phyloP scores from a whole-genome alignment of 495 filamentous ascomycete species.

The Trypethelium eluteriae region DNA sequence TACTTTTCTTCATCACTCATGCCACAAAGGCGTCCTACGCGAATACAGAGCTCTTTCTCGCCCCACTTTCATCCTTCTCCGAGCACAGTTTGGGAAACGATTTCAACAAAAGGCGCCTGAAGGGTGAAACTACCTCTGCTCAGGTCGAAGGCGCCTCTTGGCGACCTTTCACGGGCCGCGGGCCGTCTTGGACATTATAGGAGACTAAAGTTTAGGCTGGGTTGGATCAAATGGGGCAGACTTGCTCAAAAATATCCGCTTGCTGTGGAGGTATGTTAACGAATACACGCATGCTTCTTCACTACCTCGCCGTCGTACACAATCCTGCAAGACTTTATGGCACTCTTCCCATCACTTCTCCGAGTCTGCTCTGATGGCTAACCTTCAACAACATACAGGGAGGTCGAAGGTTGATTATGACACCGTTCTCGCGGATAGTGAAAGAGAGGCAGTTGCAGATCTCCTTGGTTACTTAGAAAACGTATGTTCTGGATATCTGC shows the following conservation, averaged over 20 bases:
- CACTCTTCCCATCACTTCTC: background rate
- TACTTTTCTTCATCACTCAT: background rate
- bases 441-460: constrained; percentile 94
- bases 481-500: constrained; percentile 44
- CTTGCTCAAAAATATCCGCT: background rate
- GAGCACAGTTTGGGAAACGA: background rate
- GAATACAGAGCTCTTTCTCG: background rate
- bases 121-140: background rate
- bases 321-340: background rate
- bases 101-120: background rate
- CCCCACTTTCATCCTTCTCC: background rate
- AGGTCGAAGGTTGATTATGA: constrained; percentile 94
- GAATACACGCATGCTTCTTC: background rate
- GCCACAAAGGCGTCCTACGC: background rate
- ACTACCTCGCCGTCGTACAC: background rate
- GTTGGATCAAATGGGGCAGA: background rate
- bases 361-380: background rate
- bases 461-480: constrained; percentile 93
- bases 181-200: background rate
- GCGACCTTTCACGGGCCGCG: background rate
- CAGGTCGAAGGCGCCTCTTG: background rate
- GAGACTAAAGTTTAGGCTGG: background rate
- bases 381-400: constrained; percentile 41
- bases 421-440: constrained; percentile 88
- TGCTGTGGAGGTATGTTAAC: constrained; percentile 4